Evolutionary conservation across 208 protist genomes (phyloP).

Genomic region (Leptomonas pyrrhocoris): DNA sequence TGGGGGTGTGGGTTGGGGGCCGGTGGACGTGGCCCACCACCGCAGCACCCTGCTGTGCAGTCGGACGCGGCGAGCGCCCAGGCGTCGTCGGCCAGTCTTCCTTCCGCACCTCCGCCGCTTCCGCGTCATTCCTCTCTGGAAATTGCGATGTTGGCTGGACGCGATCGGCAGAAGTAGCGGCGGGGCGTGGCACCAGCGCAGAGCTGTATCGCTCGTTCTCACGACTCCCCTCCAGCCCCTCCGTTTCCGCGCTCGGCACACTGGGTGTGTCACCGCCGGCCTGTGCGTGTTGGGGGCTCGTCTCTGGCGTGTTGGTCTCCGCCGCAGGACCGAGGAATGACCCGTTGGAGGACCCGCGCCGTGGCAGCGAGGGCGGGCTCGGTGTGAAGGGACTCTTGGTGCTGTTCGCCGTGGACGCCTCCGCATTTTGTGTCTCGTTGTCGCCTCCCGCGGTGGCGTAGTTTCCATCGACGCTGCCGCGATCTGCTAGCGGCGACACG

Average conservation of each 20-base stretch:
- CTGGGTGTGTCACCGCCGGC: too few species aligned
- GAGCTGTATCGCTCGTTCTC: too few species aligned
- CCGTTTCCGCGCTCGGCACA: too few species aligned
- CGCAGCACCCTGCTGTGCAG: not conserved
- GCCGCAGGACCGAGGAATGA: not conserved
- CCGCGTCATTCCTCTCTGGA: too few species aligned
- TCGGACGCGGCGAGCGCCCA: not conserved
- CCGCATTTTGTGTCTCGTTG: not conserved
- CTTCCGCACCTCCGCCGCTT: not conserved
- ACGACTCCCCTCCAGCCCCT: too few species aligned
- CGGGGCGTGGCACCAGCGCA: too few species aligned
- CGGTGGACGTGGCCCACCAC: not conserved
- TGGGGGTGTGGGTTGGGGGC: not conserved
- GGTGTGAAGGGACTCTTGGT: not conserved
- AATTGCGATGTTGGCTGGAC: too few species aligned
- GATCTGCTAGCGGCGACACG: too few species aligned
- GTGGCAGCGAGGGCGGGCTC: not conserved
- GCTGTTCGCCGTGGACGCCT: not conserved
- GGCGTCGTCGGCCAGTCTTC: not conserved
- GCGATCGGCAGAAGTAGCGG: too few species aligned
- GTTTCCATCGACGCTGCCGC: not conserved
- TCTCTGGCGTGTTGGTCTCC: not conserved
- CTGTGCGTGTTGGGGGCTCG: not conserved
- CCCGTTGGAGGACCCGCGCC: not conserved
- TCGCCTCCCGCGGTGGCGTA: too few species aligned